Evolutionary conservation across 805 yeast genomes (phyloP), one percentile per base, ranked within the genome.

Genomic region (Hanseniaspora vineae): DNA sequence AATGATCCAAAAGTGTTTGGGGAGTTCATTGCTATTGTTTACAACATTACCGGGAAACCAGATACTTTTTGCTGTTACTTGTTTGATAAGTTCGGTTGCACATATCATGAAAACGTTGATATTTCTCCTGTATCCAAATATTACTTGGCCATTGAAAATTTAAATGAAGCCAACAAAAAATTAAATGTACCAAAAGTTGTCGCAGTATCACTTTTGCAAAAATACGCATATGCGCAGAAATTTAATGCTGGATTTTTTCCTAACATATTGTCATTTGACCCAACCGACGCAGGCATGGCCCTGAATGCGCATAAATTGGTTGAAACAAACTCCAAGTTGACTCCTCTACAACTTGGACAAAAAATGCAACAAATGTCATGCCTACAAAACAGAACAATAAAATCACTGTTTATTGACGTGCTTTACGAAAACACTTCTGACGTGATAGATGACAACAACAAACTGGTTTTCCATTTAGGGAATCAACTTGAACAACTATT

Each of bases 401-500:
- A 71, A 13, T 76, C 90, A 0, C 62, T 75, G 2, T 67, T 81
- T 18, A 61, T 88, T 13, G 97, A 90, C 62, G 82, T 86, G 3
- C 71, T 89, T 1, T 89, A 89, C 60, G 76, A 75, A 48, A 74
- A 77, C 51, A 61, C 70, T 12, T 73, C 70, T 45, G 58, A 55
- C 2, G 14, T 15, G 15, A 71, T 77, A 20, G 85, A 83, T 43
- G 67, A 73, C 14, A 90, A 89, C 62, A 88, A 89, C 58, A 77
- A 72, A 49, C 61, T 90, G 18, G 96, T 88, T 0, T 81, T 73
- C 51, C 61, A 82, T 35, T 65, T 90, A 6, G 97, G 97, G 1
- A 81, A 80, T 40, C 97, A 89, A 61, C 66, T 86, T 40, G 96
- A 89, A 53, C 90, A 83, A 55, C 65, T 90, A 37, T 90, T 90